These are phyloP conservation scores for Fusarium chaquense DNA, from an alignment of 2,329 filamentous ascomycete genomes.

Conservation along the genomic window DNA sequence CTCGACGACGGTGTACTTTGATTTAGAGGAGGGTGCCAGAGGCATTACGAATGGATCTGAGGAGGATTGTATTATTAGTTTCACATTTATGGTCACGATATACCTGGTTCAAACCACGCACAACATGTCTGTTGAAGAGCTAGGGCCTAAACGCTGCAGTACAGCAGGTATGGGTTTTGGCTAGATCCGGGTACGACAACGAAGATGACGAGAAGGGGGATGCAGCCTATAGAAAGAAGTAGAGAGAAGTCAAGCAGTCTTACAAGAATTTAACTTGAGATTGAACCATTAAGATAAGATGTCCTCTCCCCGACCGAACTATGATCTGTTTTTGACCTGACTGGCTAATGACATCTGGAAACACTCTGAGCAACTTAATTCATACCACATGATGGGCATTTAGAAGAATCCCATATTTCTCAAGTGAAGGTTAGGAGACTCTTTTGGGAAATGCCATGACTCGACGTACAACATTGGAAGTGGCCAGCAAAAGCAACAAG, in stretches of 20 bases:
- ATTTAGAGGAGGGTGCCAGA: background rate
- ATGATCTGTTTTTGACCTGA: background rate
- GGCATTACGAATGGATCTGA: background rate
- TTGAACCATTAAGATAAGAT: conserved; percentile 1
- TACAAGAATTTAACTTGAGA: conserved; percentile 31
- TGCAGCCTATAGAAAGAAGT: conserved; percentile 31
- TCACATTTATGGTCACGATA: conserved; percentile 47
- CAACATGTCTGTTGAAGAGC: conserved; percentile 32
- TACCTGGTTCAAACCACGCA: conserved; percentile 40
- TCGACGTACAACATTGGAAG: background rate
- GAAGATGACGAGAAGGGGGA: conserved; percentile 18
- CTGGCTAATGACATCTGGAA: background rate
- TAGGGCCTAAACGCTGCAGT: background rate
- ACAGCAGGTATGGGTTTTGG: conserved; percentile 8
- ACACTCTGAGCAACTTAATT: background rate
- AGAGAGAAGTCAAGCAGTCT: conserved; percentile 18
- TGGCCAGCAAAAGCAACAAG: background rate
- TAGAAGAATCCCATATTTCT: conserved; percentile 31
- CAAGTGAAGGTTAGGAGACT: background rate
- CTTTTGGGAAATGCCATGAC: conserved; percentile 17
- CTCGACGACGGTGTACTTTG: conserved; percentile 29
- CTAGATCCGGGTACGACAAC: conserved; percentile 20
- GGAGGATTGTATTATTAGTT: conserved; percentile 46
- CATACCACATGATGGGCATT: conserved; percentile 15
- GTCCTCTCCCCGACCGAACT: background rate